phyloP scores from a whole-genome alignment of 2,329 filamentous ascomycete species.

The Fusarium illudens region DNA sequence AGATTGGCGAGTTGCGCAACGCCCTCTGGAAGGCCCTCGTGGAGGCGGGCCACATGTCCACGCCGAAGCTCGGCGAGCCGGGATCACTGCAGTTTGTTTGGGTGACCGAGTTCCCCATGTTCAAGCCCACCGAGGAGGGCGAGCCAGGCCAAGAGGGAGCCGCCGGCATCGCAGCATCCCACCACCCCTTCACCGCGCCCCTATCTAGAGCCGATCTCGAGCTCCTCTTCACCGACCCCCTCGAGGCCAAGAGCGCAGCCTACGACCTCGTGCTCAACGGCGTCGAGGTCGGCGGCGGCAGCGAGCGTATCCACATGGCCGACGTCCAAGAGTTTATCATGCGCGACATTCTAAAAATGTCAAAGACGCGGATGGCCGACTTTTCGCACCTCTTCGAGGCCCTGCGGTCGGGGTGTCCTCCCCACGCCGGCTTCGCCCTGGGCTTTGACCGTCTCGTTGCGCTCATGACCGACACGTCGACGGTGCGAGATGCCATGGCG shows the following conservation, averaged over 20 bases:
- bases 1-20: conserved; percentile 76
- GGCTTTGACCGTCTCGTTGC: conserved; percentile 90
- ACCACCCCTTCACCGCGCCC: conserved; percentile 96
- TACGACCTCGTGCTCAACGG: conserved; percentile 98
- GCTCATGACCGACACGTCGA: conserved; percentile 77
- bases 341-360: conserved; percentile 83
- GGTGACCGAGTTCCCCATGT: conserved; percentile 92
- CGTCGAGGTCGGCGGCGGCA: conserved; percentile 91
- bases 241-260: conserved; percentile 80
- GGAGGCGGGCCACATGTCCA: conserved; percentile 63
- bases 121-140: conserved; percentile 73
- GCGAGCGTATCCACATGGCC: conserved; percentile 87
- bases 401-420: conserved; percentile 85
- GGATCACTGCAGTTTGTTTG: conserved; percentile 75
- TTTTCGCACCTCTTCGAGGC: conserved; percentile 88
- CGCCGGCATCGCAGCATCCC: conserved; percentile 84
- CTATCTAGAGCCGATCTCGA: conserved; percentile 76
- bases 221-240: conserved; percentile 74
- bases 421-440: conserved; percentile 91
- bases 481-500: conserved; percentile 91
- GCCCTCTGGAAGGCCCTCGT: conserved; percentile 75
- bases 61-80: conserved; percentile 48
- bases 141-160: conserved; percentile 81
- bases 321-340: conserved; percentile 86
- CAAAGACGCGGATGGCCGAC: conserved; percentile 73